Conservation (phyloP, 106 monocot genomes). For the Vanilla planifolia region DNA sequence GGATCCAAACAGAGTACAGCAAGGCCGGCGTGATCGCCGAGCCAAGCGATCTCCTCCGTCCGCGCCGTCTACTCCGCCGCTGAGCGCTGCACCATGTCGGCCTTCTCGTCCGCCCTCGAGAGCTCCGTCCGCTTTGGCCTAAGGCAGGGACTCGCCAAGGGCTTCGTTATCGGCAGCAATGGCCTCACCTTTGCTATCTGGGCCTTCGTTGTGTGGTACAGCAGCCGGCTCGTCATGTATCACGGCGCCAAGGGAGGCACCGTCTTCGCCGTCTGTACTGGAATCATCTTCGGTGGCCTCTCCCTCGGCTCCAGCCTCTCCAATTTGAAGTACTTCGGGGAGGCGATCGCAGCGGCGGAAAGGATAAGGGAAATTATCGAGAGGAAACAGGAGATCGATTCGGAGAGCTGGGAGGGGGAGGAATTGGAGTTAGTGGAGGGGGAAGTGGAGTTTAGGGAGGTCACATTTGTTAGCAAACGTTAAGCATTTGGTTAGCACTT, state of each 20-base stretch:
- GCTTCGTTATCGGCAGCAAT: constrained; percentile 58
- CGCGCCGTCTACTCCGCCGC: constrained; percentile 54
- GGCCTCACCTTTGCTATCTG: constrained; percentile 52
- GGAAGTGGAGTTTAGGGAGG: constrained; percentile 34
- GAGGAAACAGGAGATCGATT: constrained; percentile 34
- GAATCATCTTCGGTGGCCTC: constrained; percentile 46
- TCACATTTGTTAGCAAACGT: too few relatives aligned
- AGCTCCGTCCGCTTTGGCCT: constrained; percentile 35
- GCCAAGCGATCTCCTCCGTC: constrained; percentile 52
- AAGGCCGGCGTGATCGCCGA: constrained; percentile 36
- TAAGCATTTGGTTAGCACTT: too few relatives aligned
- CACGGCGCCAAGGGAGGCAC: constrained; percentile 44
- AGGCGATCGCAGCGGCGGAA: constrained; percentile 37
- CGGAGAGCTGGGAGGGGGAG: constrained; percentile 24
- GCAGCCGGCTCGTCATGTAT: constrained; percentile 57
- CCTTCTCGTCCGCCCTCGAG: constrained; percentile 39
- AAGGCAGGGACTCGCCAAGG: constrained; percentile 52
- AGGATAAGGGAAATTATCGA: constrained; percentile 32
- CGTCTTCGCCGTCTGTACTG: constrained; percentile 40
- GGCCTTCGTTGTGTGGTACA: constrained; percentile 59
- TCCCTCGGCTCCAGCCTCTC: constrained; percentile 43
- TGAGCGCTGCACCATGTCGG: constrained; percentile 34
- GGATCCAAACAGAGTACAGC: constrained; percentile 29
- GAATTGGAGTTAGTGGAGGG: constrained; percentile 16
- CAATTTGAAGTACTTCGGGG: constrained; percentile 50